These are phyloP conservation scores for Penicillium desertorum DNA, from an alignment of 495 filamentous ascomycete genomes.

Conservation along the genomic window DNA sequence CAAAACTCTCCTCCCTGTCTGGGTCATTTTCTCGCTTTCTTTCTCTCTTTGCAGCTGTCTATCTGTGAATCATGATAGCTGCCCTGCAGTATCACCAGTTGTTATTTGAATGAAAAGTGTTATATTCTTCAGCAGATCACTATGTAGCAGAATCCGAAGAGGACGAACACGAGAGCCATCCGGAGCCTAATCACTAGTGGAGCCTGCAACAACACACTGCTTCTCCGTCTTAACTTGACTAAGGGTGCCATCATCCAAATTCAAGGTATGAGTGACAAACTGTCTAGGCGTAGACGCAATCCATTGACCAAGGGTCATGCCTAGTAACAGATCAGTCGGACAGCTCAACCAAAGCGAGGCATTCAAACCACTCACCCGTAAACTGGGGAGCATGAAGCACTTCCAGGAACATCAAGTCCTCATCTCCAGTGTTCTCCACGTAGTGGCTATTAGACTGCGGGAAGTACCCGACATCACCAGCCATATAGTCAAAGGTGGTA, in stretches of 20 bases:
- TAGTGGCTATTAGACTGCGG: constrained; percentile 65
- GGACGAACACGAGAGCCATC: too few species aligned
- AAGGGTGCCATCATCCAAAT: constrained; percentile 54
- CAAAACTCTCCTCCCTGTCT: too few species aligned
- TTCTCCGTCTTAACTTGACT: constrained; percentile 60
- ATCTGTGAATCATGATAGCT: too few species aligned
- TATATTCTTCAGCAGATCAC: too few species aligned
- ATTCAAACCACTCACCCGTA: constrained; percentile 41
- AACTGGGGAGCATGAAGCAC: constrained; percentile 67
- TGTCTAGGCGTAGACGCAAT: constrained; percentile 62
- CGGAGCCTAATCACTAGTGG: too few species aligned
- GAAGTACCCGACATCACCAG: constrained; percentile 73
- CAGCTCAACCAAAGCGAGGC: background rate
- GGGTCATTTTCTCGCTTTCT: too few species aligned
- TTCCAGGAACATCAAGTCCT: constrained; percentile 68
- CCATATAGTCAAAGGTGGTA: constrained; percentile 70
- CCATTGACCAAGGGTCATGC: constrained; percentile 64
- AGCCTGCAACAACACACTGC: constrained; percentile 55
- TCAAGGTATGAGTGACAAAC: constrained; percentile 62
- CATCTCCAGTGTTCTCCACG: constrained; percentile 70
- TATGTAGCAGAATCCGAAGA: too few species aligned
- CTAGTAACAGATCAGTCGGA: constrained; percentile 31
- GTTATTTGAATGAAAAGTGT: too few species aligned
- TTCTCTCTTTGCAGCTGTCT: too few species aligned
- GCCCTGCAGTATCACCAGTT: too few species aligned